Conservation (phyloP, 179 eudicot genomes). For the Patellifolia procumbens region DNA sequence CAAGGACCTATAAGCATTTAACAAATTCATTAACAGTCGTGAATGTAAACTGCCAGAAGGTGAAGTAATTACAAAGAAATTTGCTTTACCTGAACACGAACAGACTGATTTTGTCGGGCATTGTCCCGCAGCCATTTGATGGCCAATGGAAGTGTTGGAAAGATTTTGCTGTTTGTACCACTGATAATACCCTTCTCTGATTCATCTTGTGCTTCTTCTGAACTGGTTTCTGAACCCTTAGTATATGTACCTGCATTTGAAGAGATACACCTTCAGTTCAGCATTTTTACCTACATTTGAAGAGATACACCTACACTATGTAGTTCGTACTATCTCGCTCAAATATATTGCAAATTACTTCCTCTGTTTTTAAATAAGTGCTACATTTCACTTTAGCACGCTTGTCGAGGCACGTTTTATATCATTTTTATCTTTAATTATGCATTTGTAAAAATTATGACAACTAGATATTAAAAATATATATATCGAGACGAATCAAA, state of each 20-base stretch:
- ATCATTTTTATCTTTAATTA: too few relatives aligned
- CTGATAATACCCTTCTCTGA: constrained; percentile 39
- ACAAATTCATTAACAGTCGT: neutral
- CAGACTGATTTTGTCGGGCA: constrained; percentile 59
- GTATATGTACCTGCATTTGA: constrained; percentile 38
- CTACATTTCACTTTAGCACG: too few relatives aligned
- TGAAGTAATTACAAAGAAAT: neutral
- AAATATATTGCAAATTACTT: neutral
- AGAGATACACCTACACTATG: neutral
- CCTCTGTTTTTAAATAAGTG: too few relatives aligned
- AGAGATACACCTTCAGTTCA: neutral
- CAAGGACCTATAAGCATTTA: constrained; percentile 67
- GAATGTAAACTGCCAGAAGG: neutral
- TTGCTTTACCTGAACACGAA: constrained; percentile 70
- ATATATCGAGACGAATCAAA: too few relatives aligned
- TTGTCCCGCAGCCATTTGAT: constrained; percentile 88
- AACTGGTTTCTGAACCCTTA: constrained; percentile 37
- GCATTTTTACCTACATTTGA: constrained; percentile 38
- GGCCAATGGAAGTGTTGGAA: constrained; percentile 87
- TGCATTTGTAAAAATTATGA: too few relatives aligned
- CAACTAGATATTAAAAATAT: too few relatives aligned
- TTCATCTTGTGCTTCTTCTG: constrained; percentile 44
- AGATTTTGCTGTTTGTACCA: constrained; percentile 66
- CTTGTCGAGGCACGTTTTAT: too few relatives aligned
- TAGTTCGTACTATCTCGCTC: neutral